Evolutionary conservation across 2,329 filamentous ascomycete genomes (phyloP), one percentile per base, ranked within the genome.

Genomic region (Byssoonygena ceratinophila): DNA sequence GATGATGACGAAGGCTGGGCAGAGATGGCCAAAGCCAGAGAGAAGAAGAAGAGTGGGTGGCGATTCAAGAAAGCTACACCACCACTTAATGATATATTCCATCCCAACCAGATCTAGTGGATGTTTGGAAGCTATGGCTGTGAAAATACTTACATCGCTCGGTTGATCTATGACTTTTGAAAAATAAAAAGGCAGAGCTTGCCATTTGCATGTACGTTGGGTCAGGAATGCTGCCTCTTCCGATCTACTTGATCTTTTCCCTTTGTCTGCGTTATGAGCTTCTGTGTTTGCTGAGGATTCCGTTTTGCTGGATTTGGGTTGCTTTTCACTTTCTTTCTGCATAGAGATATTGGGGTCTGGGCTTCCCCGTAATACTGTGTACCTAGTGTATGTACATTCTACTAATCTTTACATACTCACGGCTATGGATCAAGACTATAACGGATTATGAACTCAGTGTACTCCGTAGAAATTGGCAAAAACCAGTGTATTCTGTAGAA

Each of bases 1-100:
- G 73, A 75, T 51, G 73, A 75, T 23, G 73, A 74, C 16, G 67
- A 72, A 60, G 73, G 66, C 5, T 76, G 73, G 73, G 69, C 71
- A n/a, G 70, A 75, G 53, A 73, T 76, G 73, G 70, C 69, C 64
- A 71, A 71, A 61, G 71, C 68, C 55, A 68, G 72, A 49, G 72
- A 75, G 52, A 73, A 72, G 59, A 75, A 74, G 62, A 73, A 72
- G 62, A 71, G 61, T 57, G 66, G 61, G 54, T 74, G 73, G 72
- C 72, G 70, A 48, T 55, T 71, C 54, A 72, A 71, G 56, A 72
- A 68, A 55, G 66, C 61, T 31, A 64, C 61, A 2, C 61, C 64
- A 2, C 59, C 59, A 16, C 60, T 71, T 46, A 65, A 66, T 8
- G 68, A 71, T 55, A 56, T 71, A 23, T 54, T 70, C 47, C 66